Percentiles rank a stretch among this genome's conserved stretches.
Conservation (phyloP, 2,329 filamentous ascomycete genomes). For the Venturia asperata region DNA sequence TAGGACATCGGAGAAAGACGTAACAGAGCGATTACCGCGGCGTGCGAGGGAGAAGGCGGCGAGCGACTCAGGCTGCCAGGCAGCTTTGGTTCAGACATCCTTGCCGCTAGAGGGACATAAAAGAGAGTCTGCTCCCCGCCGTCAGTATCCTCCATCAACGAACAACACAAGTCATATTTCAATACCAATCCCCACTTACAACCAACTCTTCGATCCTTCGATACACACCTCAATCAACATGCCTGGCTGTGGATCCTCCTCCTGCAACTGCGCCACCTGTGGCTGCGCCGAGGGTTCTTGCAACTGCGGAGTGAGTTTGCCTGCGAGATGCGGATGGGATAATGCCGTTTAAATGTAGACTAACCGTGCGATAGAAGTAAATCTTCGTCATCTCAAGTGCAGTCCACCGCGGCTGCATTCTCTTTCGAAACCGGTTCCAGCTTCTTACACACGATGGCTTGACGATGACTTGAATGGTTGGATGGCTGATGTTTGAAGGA, state of each 20-base stretch:
- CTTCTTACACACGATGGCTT: neutral
- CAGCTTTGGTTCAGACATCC: neutral
- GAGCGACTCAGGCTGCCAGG: neutral
- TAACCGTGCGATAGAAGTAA: slow-evolving; percentile 14
- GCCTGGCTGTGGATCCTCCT: slow-evolving; percentile 31
- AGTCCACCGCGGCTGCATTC: neutral
- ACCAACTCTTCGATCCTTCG: slow-evolving; percentile 14
- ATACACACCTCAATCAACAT: slow-evolving; percentile 24
- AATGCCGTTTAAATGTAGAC: neutral
- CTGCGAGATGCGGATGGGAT: neutral
- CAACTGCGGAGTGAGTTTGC: slow-evolving; percentile 25
- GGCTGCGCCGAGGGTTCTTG: slow-evolving; percentile 29
- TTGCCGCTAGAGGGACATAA: slow-evolving; percentile 8
- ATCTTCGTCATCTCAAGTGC: neutral
- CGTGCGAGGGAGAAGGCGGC: neutral
- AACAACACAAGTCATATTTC: slow-evolving; percentile 7
- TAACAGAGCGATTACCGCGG: slow-evolving; percentile 10
- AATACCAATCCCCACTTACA: neutral
- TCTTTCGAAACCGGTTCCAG: neutral
- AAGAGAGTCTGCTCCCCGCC: slow-evolving; percentile 9
- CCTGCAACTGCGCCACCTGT: slow-evolving; percentile 32
- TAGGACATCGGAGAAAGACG: neutral
- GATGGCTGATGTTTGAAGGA: neutral
- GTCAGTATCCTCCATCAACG: neutral
- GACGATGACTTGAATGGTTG: neutral